Evolutionary conservation across 192 early-diverging fungal genomes (phyloP).

Genomic region (Backusella australiensis): DNA sequence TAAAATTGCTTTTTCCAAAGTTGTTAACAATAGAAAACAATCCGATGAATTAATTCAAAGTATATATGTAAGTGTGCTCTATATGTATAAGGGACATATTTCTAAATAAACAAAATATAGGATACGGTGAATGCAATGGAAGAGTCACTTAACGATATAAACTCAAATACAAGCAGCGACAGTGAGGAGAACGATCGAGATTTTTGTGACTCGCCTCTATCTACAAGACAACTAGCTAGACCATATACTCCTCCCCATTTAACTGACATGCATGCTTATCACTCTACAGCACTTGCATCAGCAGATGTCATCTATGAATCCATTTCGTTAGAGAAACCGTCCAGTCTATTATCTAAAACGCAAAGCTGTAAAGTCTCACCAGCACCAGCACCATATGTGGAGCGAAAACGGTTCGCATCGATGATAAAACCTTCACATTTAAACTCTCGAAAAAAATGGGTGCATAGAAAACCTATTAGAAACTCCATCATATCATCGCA

Average conservation of each 20-base stretch:
- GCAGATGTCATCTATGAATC: not conserved
- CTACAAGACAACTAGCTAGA: not conserved
- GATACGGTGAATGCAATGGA: constrained; percentile 10
- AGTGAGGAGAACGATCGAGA: not conserved
- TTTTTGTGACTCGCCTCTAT: not conserved
- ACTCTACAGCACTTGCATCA: not conserved
- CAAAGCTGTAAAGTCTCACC: not conserved
- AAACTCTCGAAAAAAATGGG: not conserved
- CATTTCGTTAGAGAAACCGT: not conserved
- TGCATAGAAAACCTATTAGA: not conserved
- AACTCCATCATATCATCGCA: not conserved
- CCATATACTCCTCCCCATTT: not conserved
- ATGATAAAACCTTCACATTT: not conserved
- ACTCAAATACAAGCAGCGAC: not conserved
- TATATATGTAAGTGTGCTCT: not conserved
- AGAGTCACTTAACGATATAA: not conserved
- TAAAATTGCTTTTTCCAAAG: not conserved
- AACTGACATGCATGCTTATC: not conserved
- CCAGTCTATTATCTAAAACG: not conserved
- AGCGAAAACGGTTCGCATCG: not conserved
- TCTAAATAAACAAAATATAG: not conserved
- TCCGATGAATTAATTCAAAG: constrained; percentile 9
- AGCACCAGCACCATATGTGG: not conserved
- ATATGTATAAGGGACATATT: not conserved
- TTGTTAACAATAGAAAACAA: not conserved